These are phyloP conservation scores for Penicillium arizonense DNA, from an alignment of 495 filamentous ascomycete species.

Conservation along the genomic window DNA sequence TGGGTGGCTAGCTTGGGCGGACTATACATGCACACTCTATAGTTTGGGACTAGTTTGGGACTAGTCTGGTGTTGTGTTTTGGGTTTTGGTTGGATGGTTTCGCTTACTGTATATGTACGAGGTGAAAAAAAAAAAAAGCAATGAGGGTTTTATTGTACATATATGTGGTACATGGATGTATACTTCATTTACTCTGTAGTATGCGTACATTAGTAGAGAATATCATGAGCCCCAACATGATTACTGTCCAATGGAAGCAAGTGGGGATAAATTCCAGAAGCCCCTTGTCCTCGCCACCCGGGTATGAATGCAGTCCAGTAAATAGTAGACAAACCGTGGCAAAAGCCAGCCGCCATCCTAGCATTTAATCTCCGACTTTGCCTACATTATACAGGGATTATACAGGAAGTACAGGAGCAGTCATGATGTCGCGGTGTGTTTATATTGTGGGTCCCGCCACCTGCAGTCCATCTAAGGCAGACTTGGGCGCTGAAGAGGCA, in stretches of 20 bases:
- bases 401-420: neutral
- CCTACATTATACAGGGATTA: neutral
- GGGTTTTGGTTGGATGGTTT: too few species aligned
- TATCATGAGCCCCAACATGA: too few species aligned
- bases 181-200: too few species aligned
- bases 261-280: neutral
- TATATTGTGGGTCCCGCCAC: slow-evolving; percentile 11
- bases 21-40: neutral
- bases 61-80: neutral
- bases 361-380: slow-evolving; percentile 1
- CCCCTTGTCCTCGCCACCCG: slow-evolving; percentile 1
- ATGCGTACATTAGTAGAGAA: too few species aligned
- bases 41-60: neutral
- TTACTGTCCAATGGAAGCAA: too few species aligned
- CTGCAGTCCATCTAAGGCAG: slow-evolving; percentile 3
- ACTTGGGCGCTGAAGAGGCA: slow-evolving; percentile 2
- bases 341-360: neutral
- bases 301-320: neutral
- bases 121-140: too few species aligned
- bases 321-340: neutral
- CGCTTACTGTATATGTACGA: too few species aligned
- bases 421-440: slow-evolving; percentile 13
- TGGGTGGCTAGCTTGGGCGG: neutral
- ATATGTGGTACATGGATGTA: too few species aligned
- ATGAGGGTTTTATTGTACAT: too few species aligned